Evolutionary conservation across 169 alveolate species (phyloP), one percentile per base, ranked within the genome.

Genomic region (Plasmodium gallinaceum): DNA sequence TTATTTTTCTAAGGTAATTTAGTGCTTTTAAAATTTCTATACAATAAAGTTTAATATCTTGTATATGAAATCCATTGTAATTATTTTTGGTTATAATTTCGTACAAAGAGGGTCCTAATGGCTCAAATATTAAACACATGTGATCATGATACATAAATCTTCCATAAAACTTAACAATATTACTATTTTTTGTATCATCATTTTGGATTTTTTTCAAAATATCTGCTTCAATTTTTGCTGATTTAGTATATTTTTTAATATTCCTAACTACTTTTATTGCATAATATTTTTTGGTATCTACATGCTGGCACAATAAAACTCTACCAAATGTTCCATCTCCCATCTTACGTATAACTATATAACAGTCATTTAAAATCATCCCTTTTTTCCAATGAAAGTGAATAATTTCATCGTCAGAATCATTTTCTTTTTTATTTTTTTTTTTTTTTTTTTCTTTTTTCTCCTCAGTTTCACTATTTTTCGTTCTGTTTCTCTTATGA

Each of bases 251-350:
- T 86, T 98, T 95, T 64, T 96, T 96, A 46, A 97, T 98, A 75
- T 98, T 98, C 58, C 99, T 91, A 43, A 98, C 98, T 24, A 93
- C 96, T 90, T 98, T 98, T 68, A 98, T 91, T 8, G 99, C 99
- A 43, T 95, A 96, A 12, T 89, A 73, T 54, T 94, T 88, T 60
- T 93, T 93, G 45, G 93, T 91, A 48, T 91, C 95, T 39, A 86
- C 92, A 88, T 96, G 97, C 51, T 97, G 96, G 65, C 98, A 96
- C 64, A 95, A 95, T 26, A 98, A 93, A 43, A 98, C 99, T 88
- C 99, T 91, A n/a, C 99, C 99, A 90, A 98, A 98, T 8, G 99
- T 98, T 20, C 99, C 99, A 74, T 98, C 99, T 9, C 99, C 98
- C 87, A 98, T 93, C 74, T 95, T 93, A 70, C 95, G 91, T 70